phyloP scores from a whole-genome alignment of 371 early-diverging fungal genomes.

The Syncephalis fuscata region DNA sequence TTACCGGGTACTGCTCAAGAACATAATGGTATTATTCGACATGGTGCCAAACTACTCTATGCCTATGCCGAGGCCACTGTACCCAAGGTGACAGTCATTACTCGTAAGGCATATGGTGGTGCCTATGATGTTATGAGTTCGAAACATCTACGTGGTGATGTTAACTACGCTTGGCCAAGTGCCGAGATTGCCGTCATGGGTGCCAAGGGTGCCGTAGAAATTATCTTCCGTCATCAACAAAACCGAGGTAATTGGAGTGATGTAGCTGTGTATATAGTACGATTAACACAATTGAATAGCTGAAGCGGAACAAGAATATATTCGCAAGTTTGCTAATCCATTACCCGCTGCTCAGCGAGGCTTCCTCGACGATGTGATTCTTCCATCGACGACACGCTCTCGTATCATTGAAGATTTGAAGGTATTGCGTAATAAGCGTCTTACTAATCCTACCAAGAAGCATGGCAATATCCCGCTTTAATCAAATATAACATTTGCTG shows the following conservation, averaged over 20 bases:
- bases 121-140: conserved; percentile 97
- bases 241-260: conserved; percentile 24
- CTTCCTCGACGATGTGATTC: conserved; percentile 85
- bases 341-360: conserved; percentile 92
- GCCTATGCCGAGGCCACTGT: conserved; percentile 96
- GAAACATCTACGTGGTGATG: conserved; percentile 89
- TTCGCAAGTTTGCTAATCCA: conserved; percentile 87
- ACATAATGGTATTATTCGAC: conserved; percentile 92
- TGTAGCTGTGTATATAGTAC: conserved; percentile 2
- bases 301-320: conserved; percentile 72
- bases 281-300: conserved; percentile 9
- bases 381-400: conserved; percentile 66
- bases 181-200: conserved; percentile 98
- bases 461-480: conserved; percentile 77
- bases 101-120: conserved; percentile 94
- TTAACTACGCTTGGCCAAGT: conserved; percentile 90
- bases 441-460: conserved; percentile 75
- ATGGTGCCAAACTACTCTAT: conserved; percentile 92
- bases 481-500: too few relatives aligned
- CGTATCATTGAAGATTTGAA: conserved; percentile 80
- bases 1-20: conserved; percentile 91
- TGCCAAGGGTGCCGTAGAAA: conserved; percentile 90
- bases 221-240: conserved; percentile 66
- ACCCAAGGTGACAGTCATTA: conserved; percentile 91
- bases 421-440: conserved; percentile 54